These are phyloP conservation scores for Cucumis sativus DNA, from an alignment of 306 rosid genomes.

Conservation along the genomic window Cucumber_9930_V3 NC_026656.2:11484501-11485000, in stretches of 20 bases:
- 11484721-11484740: background rate
- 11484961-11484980: background rate
- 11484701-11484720: background rate
- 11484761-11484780: background rate
- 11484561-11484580: background rate
- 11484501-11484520: too few species aligned
- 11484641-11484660: background rate
- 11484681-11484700: background rate
- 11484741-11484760: background rate
- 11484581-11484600: background rate
- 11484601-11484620: background rate
- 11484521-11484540: too few species aligned
- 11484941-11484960: too few species aligned
- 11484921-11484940: background rate
- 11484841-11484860: slow-evolving; percentile 6
- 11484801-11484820: background rate
- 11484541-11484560: background rate
- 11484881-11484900: background rate
- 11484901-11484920: background rate
- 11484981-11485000: background rate
- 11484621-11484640: background rate
- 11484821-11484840: slow-evolving; percentile 5
- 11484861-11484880: slow-evolving; percentile 8
- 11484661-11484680: background rate
- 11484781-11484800: background rate